Conservation (phyloP, 2,329 filamentous ascomycete species). For the Apiospora pterosperma region DNA sequence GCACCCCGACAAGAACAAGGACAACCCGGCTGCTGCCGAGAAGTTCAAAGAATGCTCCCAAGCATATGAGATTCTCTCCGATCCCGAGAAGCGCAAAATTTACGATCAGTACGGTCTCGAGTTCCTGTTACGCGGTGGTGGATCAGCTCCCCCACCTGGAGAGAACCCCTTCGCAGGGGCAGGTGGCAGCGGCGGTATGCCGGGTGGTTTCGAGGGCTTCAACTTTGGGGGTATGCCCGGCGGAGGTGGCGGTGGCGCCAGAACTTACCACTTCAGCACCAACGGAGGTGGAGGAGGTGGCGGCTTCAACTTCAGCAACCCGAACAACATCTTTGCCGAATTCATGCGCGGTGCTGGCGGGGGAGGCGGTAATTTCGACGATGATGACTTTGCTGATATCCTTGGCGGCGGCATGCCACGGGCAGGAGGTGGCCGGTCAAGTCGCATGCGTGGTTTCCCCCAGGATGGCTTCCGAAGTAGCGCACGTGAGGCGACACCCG, state of each 20-base stretch:
- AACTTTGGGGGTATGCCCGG: conserved; percentile 41
- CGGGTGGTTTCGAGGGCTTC: conserved; percentile 51
- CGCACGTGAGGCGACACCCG: conserved; percentile 61
- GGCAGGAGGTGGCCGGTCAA: conserved; percentile 17
- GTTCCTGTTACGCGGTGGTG: conserved; percentile 80
- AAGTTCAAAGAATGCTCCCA: conserved; percentile 99
- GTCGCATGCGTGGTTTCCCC: conserved; percentile 35
- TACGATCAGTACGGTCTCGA: conserved; percentile 96
- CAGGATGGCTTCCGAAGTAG: conserved; percentile 19
- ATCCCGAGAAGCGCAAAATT: conserved; percentile 92
- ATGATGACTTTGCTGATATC: conserved; percentile 24
- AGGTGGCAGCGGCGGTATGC: conserved; percentile 47
- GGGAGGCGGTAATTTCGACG: conserved; percentile 21
- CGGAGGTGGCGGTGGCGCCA: conserved; percentile 43
- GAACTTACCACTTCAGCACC: conserved; percentile 64
- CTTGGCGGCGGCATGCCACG: conserved; percentile 41
- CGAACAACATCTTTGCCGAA: conserved; percentile 80
- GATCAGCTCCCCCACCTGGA: conserved; percentile 56
- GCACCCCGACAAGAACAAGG: conserved; percentile 98
- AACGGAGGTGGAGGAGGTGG: conserved; percentile 46
- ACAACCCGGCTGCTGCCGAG: conserved; percentile 78
- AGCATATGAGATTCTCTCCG: conserved; percentile 96
- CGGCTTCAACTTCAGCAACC: conserved; percentile 75
- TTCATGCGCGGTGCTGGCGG: conserved; percentile 62
- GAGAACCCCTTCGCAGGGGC: conserved; percentile 60